Conservation (phyloP, 345 rosid species). For the Pseudoturritis turrita region DNA sequence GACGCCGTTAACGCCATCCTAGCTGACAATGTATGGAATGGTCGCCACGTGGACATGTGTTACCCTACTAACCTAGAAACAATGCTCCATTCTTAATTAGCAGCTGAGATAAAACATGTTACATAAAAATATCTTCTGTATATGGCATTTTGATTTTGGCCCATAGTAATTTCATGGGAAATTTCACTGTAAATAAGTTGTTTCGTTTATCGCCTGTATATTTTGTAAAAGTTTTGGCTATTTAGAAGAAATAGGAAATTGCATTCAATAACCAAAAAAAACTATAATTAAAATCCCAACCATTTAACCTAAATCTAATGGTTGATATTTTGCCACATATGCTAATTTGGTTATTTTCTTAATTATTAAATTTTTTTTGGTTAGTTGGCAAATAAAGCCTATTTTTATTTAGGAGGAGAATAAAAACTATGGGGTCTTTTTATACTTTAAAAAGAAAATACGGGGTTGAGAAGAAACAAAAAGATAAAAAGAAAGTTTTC, state of each 20-base stretch:
- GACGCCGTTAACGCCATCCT: conserved; percentile 75
- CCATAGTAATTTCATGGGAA: too few relatives aligned
- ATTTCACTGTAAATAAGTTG: too few relatives aligned
- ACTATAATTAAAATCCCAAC: too few relatives aligned
- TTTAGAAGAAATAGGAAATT: too few relatives aligned
- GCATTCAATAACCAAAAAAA: too few relatives aligned
- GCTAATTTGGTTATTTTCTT: too few relatives aligned
- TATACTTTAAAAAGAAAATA: background rate
- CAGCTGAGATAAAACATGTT: background rate
- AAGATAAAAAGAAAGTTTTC: background rate
- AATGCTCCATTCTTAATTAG: conserved; percentile 30
- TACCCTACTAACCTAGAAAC: conserved; percentile 63
- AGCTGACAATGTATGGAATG: conserved; percentile 85
- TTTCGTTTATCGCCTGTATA: too few relatives aligned
- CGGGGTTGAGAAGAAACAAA: background rate
- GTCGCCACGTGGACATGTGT: conserved; percentile 76
- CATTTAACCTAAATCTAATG: too few relatives aligned
- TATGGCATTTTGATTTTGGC: background rate
- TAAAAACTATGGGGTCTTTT: background rate
- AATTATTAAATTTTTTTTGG: too few relatives aligned
- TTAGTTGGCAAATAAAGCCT: too few relatives aligned
- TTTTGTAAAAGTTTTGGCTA: too few relatives aligned
- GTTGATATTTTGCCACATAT: too few relatives aligned
- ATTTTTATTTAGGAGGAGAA: background rate
- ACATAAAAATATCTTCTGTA: background rate